These are phyloP conservation scores for Saccharomyces hybrid DNA, from an alignment of 1,139 yeast genomes.

Conservation along the genomic window DNA sequence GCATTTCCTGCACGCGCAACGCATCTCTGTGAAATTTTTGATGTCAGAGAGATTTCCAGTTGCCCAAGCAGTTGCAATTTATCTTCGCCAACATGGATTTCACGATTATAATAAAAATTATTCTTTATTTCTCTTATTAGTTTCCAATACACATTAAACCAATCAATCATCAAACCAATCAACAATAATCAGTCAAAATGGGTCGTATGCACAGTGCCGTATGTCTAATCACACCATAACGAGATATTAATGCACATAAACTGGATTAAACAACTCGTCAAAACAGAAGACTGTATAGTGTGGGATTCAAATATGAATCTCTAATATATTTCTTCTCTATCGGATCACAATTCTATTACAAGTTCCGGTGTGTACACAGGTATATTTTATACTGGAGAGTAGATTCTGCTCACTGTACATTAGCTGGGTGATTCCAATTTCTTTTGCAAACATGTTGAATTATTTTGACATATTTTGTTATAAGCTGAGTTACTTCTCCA, in stretches of 20 bases:
- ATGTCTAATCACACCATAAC: conserved; percentile 36
- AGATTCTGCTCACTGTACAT: conserved; percentile 17
- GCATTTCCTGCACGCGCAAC: background rate
- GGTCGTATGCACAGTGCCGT: conserved; percentile 79
- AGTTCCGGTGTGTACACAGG: conserved; percentile 29
- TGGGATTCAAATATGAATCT: background rate
- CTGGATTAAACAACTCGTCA: background rate
- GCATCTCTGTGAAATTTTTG: background rate
- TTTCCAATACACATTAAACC: background rate
- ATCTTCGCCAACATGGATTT: background rate
- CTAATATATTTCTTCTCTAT: conserved; percentile 9
- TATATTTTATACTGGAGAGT: conserved; percentile 8
- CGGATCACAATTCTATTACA: conserved; percentile 26
- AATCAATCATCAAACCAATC: conserved; percentile 10
- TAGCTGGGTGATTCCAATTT: conserved; percentile 33
- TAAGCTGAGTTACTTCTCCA: background rate
- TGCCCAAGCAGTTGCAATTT: background rate
- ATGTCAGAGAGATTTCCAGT: background rate
- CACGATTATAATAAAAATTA: background rate
- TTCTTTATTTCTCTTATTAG: background rate
- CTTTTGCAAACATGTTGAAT: background rate
- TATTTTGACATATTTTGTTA: background rate
- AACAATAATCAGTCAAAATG: conserved; percentile 46
- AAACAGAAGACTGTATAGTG: background rate
- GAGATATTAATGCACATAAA: background rate